Percentiles rank a stretch among this genome's conserved stretches.
These are phyloP conservation scores for Sechiopsis laciniata DNA, from an alignment of 306 rosid genomes.

Conservation along the genomic window DNA sequence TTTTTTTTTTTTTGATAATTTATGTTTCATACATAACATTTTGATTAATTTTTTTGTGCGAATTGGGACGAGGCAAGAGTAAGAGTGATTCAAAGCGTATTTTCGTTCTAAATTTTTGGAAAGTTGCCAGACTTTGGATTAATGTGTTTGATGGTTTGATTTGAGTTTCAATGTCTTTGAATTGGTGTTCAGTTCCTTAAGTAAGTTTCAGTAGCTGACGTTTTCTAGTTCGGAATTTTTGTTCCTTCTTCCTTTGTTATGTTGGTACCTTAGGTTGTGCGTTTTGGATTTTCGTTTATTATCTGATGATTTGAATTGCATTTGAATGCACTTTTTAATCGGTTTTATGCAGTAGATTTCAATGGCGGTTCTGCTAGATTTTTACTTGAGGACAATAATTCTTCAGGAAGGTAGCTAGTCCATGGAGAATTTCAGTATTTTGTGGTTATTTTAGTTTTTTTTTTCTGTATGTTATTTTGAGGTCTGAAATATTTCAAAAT, in stretches of 20 bases:
- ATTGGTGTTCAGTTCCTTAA: slow-evolving; percentile 18
- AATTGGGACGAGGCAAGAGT: neutral
- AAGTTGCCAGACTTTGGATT: neutral
- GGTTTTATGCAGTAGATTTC: slow-evolving; percentile 30
- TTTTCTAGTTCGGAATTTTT: neutral
- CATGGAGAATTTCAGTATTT: slow-evolving; percentile 7
- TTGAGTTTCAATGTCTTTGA: too few relatives aligned
- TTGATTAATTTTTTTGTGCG: neutral
- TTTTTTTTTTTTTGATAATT: too few relatives aligned
- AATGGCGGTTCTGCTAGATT: slow-evolving; percentile 40
- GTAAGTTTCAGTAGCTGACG: slow-evolving; percentile 29
- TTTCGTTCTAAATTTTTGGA: neutral
- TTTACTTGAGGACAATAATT: slow-evolving; percentile 37
- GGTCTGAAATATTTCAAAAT: neutral
- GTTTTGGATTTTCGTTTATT: neutral
- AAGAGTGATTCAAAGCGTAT: neutral
- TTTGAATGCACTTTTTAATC: neutral
- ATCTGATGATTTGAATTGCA: neutral
- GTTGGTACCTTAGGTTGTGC: neutral
- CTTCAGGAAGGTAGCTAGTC: slow-evolving; percentile 40
- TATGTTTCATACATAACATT: slow-evolving; percentile 4
- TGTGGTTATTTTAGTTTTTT: neutral
- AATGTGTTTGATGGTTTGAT: neutral
- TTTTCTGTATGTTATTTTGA: slow-evolving; percentile 19
- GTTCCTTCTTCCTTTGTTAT: slow-evolving; percentile 1